Conservation (phyloP, 768 basidiomycete species). For the Trametes villosa region DNA sequence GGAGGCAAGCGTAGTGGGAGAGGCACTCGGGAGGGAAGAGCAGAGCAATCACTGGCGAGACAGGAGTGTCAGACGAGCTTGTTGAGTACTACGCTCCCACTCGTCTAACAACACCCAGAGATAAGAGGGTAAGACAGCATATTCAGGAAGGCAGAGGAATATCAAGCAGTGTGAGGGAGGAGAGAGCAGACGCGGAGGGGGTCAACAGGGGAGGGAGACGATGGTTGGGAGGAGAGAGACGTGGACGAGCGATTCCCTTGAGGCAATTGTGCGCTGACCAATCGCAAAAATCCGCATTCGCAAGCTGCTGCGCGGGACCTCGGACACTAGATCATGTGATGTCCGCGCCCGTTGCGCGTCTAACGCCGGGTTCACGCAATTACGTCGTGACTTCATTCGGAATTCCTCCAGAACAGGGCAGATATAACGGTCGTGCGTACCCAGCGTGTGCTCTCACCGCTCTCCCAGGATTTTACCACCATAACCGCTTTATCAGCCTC, state of each 20-base stretch:
- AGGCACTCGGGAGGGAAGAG: not conserved
- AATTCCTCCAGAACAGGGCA: not conserved
- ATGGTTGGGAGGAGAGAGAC: constrained; percentile 20
- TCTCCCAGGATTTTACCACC: not conserved
- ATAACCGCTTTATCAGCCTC: not conserved
- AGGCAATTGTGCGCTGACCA: constrained; percentile 47
- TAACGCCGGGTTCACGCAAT: not conserved
- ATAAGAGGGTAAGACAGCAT: not conserved
- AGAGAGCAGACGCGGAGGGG: not conserved
- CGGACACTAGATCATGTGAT: constrained; percentile 9
- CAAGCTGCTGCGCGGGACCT: not conserved
- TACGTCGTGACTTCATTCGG: constrained; percentile 7
- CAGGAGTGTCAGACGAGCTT: constrained; percentile 37
- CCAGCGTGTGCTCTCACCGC: not conserved
- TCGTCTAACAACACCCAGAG: constrained; percentile 23
- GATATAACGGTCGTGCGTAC: not conserved
- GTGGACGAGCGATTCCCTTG: constrained; percentile 26
- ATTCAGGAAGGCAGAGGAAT: not conserved
- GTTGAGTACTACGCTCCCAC: constrained; percentile 54
- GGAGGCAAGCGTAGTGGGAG: not conserved
- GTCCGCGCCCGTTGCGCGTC: not conserved
- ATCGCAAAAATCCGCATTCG: constrained; percentile 39
- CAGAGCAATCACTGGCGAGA: not conserved
- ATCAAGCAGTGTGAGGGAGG: not conserved
- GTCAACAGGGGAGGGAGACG: constrained; percentile 13